Evolutionary conservation across 2,329 filamentous ascomycete genomes (phyloP).

Genomic region (Coleophoma eucalyptorum): DNA sequence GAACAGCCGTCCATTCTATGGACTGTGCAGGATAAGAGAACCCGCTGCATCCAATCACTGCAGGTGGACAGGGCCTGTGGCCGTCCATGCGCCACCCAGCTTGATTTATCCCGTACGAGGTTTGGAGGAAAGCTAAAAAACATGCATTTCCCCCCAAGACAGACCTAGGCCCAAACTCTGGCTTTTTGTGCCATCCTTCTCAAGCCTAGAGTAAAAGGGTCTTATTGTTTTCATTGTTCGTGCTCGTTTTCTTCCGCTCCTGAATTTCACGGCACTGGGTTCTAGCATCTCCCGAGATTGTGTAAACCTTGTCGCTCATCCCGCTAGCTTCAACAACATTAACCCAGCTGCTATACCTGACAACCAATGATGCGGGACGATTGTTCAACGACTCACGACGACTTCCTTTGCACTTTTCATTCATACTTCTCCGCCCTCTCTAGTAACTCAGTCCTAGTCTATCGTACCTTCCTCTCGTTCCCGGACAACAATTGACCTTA

Average conservation of each 20-base stretch:
- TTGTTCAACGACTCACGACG: neutral
- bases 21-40: neutral
- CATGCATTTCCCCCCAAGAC: neutral
- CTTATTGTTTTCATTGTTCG: too few species aligned
- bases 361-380: neutral
- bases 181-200: too few species aligned
- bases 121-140: neutral
- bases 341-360: neutral
- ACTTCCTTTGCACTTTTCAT: neutral
- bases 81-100: neutral
- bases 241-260: neutral
- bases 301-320: neutral
- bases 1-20: too few species aligned
- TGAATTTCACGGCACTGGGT: neutral
- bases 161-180: too few species aligned
- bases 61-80: neutral
- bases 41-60: neutral
- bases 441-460: neutral
- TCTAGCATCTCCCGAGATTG: neutral
- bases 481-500: neutral
- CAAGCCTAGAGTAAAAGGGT: too few species aligned
- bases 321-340: neutral
- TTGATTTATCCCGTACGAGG: neutral
- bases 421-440: neutral
- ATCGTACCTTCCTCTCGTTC: neutral